phyloP scores from a whole-genome alignment of 2,329 filamentous ascomycete genomes.

The Epichloe bromicola region DNA sequence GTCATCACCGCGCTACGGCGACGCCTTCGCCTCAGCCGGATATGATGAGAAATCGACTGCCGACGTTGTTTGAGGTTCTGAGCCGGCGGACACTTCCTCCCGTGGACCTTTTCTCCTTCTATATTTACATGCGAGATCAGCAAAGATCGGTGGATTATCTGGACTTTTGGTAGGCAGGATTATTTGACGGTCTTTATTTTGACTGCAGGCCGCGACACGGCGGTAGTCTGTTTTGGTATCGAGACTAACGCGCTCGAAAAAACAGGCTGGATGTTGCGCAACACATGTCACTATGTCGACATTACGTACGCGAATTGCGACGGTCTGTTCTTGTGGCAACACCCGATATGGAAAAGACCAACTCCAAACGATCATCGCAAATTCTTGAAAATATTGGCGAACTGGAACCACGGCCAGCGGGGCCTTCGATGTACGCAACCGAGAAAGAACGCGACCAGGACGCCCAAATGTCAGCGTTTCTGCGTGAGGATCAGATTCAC shows the following conservation, averaged over 20 bases:
- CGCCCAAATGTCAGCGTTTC: slow-evolving; percentile 80
- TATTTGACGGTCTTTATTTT: neutral
- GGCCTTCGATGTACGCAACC: slow-evolving; percentile 48
- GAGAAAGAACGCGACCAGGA: slow-evolving; percentile 69
- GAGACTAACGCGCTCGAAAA: neutral
- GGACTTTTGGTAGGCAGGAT: slow-evolving; percentile 76
- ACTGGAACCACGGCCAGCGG: slow-evolving; percentile 43
- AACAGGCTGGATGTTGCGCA: slow-evolving; percentile 97
- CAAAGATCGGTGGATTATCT: slow-evolving; percentile 96
- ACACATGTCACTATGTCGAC: slow-evolving; percentile 93
- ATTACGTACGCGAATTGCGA: slow-evolving; percentile 91
- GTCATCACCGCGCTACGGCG: slow-evolving; percentile 14
- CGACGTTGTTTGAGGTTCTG: slow-evolving; percentile 89
- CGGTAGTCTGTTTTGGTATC: too few species aligned
- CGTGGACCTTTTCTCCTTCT: slow-evolving; percentile 96
- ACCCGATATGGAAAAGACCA: slow-evolving; percentile 70
- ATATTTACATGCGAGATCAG: slow-evolving; percentile 99
- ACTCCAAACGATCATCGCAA: slow-evolving; percentile 74
- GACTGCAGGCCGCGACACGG: neutral
- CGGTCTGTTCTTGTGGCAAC: slow-evolving; percentile 88
- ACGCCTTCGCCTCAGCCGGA: slow-evolving; percentile 45
- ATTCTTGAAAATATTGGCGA: slow-evolving; percentile 64
- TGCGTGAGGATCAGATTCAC: slow-evolving; percentile 54
- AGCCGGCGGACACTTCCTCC: slow-evolving; percentile 89
- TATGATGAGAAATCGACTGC: slow-evolving; percentile 65